These are phyloP conservation scores for Coniferiporia weirii DNA, from an alignment of 1,284 basidiomycete species.

Conservation along the genomic window DNA sequence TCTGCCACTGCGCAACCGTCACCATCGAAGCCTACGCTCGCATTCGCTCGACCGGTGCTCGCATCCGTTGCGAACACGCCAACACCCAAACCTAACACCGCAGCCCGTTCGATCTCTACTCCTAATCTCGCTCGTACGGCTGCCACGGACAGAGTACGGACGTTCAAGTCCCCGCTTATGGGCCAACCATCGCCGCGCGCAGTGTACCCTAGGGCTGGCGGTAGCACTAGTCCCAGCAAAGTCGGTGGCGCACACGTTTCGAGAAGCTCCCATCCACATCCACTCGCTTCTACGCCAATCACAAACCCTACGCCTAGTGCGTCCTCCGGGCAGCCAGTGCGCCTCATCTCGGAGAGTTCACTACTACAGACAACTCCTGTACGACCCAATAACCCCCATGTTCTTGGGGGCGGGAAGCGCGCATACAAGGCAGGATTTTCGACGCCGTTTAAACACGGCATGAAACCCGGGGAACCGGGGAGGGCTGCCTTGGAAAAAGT, in stretches of 20 bases:
- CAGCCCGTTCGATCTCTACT: slow-evolving; percentile 12
- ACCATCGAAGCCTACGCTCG: background rate
- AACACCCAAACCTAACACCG: slow-evolving; percentile 4
- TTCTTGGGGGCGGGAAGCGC: slow-evolving; percentile 25
- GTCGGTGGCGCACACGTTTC: background rate
- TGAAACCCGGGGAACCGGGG: slow-evolving; percentile 51
- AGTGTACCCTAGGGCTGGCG: slow-evolving; percentile 17
- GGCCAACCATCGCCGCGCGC: slow-evolving; percentile 9
- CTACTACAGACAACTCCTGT: slow-evolving; percentile 26
- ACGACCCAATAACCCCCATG: slow-evolving; percentile 31
- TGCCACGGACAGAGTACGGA: slow-evolving; percentile 18
- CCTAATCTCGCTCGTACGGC: background rate
- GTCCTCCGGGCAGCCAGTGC: background rate
- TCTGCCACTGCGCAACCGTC: background rate
- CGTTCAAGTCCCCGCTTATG: slow-evolving; percentile 54
- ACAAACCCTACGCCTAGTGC: background rate
- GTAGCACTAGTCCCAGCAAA: slow-evolving; percentile 25
- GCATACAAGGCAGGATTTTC: slow-evolving; percentile 41
- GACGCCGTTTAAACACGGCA: slow-evolving; percentile 65
- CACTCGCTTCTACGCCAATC: slow-evolving; percentile 8
- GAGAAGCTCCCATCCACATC: background rate
- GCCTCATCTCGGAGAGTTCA: background rate
- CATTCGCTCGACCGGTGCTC: slow-evolving; percentile 1
- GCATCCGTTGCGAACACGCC: slow-evolving; percentile 6
- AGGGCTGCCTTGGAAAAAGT: slow-evolving; percentile 29